Base-by-base conservation (phyloP, 306 rosid species). In the barrel medic (Medicago truncatula) region DNA sequence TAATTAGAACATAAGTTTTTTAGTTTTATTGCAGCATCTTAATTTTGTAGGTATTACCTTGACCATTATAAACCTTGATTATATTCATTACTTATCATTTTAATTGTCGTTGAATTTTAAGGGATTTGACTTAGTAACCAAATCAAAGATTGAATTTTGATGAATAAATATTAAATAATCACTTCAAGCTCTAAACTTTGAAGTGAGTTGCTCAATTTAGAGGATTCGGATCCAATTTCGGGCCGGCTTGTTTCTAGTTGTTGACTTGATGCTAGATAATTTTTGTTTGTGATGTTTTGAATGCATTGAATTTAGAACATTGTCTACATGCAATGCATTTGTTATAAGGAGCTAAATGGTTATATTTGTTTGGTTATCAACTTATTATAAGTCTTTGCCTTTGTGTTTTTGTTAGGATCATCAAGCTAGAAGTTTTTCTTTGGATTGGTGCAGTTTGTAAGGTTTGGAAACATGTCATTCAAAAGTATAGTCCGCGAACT, bases 401-500 rank as follows among this genome's bases (percentile, higher is more conserved):
- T 73, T 50, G n/a, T 23, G 64, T 60, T 74, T 14, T 41, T 80
- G 68, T 57, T 39, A 21, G 67, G 16, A 20, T 41, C 23, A 34
- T 16, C 68, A 70, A 39, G 31, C 41, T 70, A 1, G n/a, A 75
- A 67, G 15, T 49, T 52, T 75, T 28, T 53, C 9, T 50, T 49
- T 81, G 49, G 71, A 59, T 67, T 72, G 25, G 23, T 71, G 70
- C 75, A 77, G 78, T 70, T 83, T 82, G 60, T 77, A 68, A 80
- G 82, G 70, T 15, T 62, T 20, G 46, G 21, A 62, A 75, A 76
- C 76, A 91, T 91, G 97, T 80, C 92, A 28, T 79, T 87, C 68
- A 89, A 84, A 81, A 81, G 82, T 84, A 73, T 91, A 49, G 83
- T 89, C 28, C 89, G 94, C 0, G 90, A 91, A 76, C 78, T 88